Evolutionary conservation across 192 early-diverging fungal species (phyloP), one percentile per base, ranked within the genome.

Genomic region (Gaertneriomyces sp.): DNA sequence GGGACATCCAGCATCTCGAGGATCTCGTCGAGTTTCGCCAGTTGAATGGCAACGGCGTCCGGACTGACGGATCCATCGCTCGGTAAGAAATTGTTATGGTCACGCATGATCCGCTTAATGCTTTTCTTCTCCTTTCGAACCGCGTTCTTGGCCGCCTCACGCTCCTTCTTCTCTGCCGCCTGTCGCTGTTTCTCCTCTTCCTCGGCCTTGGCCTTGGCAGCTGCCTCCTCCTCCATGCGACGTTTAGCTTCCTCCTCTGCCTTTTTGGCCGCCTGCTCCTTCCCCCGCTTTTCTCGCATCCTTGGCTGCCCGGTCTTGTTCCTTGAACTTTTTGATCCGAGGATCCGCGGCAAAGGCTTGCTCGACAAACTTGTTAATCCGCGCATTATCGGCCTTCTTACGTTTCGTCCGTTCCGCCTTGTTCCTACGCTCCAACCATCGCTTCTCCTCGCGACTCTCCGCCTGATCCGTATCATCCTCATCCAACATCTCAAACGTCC

Each of bases 371-470:
- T 83, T 83, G 71, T 85, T 87, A 19, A 97, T 69, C 64, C 97
- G 88, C 63, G 88, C 83, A 74, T 87, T 95, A 81, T 99, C 97
- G 75, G 97, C 94, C 85, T 97, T 99, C 91, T 99, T 98, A 63
- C 81, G 83, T 70, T 89, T 87, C 46, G 89, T 84, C 45, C 97
- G 88, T 73, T 91, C 89, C 75, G 91, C 89, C 76, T 85, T 84
- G 89, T 99, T 99, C 86, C 95, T 95, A 69, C 85, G 80, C 75
- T 99, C 97, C 66, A 93, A 81, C 74, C 87, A 94, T 51, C 97
- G 87, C 87, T 93, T 96, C 75, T 97, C 90, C 76, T 99, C 97
- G 71, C 97, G 92, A 81, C 84, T 94, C 64, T 93, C 91, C 20
- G 87, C 87, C 53, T 80, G 82, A 45, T 92, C 93, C 54, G 85